Conservation (phyloP, 1,139 yeast genomes). For the Debaryomyces udenii region DNA sequence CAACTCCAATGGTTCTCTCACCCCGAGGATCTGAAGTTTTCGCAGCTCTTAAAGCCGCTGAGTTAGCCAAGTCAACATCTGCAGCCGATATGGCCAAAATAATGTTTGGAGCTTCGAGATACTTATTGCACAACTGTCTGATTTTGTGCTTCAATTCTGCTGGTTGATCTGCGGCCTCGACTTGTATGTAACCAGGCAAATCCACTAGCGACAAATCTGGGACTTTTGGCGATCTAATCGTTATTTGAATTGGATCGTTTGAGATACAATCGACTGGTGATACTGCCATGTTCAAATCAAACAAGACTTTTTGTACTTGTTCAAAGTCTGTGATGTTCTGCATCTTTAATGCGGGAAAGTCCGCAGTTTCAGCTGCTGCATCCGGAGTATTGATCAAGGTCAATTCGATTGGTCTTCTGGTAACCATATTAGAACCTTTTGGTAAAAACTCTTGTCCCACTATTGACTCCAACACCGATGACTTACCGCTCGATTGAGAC, state of each 20-base stretch:
- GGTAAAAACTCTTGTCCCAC: constrained; percentile 96
- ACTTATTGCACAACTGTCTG: constrained; percentile 76
- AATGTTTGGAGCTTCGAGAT: constrained; percentile 88
- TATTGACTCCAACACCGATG: constrained; percentile 89
- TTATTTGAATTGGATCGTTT: constrained; percentile 87
- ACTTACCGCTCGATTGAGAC: constrained; percentile 95
- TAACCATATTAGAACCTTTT: constrained; percentile 94
- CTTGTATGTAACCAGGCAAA: constrained; percentile 95
- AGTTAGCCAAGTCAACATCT: constrained; percentile 95
- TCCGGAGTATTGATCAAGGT: constrained; percentile 87
- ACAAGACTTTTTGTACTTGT: constrained; percentile 82
- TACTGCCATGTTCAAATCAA: constrained; percentile 90
- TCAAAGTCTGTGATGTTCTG: constrained; percentile 82
- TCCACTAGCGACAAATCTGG: constrained; percentile 95
- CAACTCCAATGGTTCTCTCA: constrained; percentile 92
- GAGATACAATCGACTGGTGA: constrained; percentile 84
- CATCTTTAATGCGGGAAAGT: constrained; percentile 87
- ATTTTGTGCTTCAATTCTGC: constrained; percentile 77
- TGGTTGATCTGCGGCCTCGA: constrained; percentile 97
- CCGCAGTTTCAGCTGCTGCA: constrained; percentile 84
- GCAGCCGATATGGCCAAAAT: constrained; percentile 97
- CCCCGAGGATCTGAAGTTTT: constrained; percentile 92
- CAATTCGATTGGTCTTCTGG: constrained; percentile 91
- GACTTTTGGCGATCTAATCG: constrained; percentile 86
- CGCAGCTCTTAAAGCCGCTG: constrained; percentile 93